These are phyloP conservation scores for Penicillium sp. DNA, from an alignment of 2,329 filamentous ascomycete species.

Conservation along the genomic window DNA sequence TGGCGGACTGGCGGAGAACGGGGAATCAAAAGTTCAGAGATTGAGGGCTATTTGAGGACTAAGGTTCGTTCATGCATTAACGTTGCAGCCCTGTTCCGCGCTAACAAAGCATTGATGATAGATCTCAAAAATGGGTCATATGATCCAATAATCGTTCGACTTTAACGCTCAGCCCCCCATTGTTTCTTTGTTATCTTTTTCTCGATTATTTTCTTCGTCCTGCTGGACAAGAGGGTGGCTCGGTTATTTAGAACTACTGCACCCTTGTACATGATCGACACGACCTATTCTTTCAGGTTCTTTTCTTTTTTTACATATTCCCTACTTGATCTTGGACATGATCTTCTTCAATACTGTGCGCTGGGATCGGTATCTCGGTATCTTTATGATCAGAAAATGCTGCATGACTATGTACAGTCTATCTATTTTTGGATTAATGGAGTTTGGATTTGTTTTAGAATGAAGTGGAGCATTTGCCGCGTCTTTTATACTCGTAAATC, in stretches of 20 bases:
- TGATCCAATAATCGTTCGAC: slow-evolving; percentile 50
- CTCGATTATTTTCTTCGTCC: slow-evolving; percentile 1
- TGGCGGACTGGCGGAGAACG: slow-evolving; percentile 79
- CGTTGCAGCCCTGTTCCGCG: slow-evolving; percentile 2
- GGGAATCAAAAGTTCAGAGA: slow-evolving; percentile 82
- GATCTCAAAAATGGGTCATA: slow-evolving; percentile 88
- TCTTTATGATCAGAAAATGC: background rate
- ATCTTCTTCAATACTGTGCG: background rate
- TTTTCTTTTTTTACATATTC: slow-evolving; percentile 13
- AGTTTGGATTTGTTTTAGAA: background rate
- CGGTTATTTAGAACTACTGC: slow-evolving; percentile 5
- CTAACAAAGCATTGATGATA: slow-evolving; percentile 32
- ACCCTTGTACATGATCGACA: slow-evolving; percentile 23
- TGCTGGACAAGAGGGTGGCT: slow-evolving; percentile 2
- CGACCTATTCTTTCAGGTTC: slow-evolving; percentile 14
- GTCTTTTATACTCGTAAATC: background rate
- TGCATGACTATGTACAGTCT: background rate
- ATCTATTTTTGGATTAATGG: background rate
- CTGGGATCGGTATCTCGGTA: background rate
- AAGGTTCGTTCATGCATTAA: slow-evolving; percentile 63
- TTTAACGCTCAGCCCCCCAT: slow-evolving; percentile 2
- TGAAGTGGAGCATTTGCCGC: background rate
- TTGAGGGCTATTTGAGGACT: slow-evolving; percentile 90
- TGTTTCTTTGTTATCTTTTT: slow-evolving; percentile 3
- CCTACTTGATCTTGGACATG: slow-evolving; percentile 14